phyloP scores from a whole-genome alignment of 306 rosid species.

The Nissolia schottii region DNA sequence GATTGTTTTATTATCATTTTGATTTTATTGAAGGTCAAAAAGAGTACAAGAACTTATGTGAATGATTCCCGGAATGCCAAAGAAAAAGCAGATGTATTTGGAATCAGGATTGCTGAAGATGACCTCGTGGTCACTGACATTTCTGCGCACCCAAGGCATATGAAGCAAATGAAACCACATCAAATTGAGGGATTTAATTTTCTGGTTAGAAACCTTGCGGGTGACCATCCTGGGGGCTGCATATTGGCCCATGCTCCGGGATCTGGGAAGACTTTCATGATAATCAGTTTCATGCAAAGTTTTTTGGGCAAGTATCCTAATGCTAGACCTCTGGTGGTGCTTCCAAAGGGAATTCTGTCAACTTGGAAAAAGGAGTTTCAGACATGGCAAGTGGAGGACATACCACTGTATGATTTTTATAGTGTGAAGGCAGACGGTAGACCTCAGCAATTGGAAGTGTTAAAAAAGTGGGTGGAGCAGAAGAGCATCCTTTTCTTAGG shows the following conservation, averaged over 20 bases:
- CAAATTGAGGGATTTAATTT: conserved; percentile 92
- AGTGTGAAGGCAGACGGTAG: conserved; percentile 75
- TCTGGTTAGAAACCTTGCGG: conserved; percentile 73
- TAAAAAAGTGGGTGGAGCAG: conserved; percentile 64
- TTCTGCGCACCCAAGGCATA: conserved; percentile 80
- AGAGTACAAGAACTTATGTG: conserved; percentile 64
- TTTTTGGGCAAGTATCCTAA: conserved; percentile 82
- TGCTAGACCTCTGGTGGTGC: conserved; percentile 89
- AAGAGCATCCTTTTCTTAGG: conserved; percentile 91
- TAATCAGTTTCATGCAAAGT: conserved; percentile 95
- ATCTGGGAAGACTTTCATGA: conserved; percentile 96
- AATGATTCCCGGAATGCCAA: conserved; percentile 53
- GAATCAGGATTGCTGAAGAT: conserved; percentile 50
- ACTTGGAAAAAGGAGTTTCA: conserved; percentile 90
- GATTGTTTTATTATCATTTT: neutral
- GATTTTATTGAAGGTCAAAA: conserved; percentile 54
- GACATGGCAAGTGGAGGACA: conserved; percentile 88
- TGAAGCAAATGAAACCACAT: conserved; percentile 86
- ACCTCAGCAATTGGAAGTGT: conserved; percentile 60
- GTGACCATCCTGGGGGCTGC: conserved; percentile 88
- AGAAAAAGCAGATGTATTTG: conserved; percentile 42
- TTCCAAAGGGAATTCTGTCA: conserved; percentile 90
- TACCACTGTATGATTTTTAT: conserved; percentile 75
- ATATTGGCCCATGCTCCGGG: conserved; percentile 98
- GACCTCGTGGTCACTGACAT: conserved; percentile 46